Evolutionary conservation across 768 basidiomycete species (phyloP).

Genomic region (Tulasnella sp.): DNA sequence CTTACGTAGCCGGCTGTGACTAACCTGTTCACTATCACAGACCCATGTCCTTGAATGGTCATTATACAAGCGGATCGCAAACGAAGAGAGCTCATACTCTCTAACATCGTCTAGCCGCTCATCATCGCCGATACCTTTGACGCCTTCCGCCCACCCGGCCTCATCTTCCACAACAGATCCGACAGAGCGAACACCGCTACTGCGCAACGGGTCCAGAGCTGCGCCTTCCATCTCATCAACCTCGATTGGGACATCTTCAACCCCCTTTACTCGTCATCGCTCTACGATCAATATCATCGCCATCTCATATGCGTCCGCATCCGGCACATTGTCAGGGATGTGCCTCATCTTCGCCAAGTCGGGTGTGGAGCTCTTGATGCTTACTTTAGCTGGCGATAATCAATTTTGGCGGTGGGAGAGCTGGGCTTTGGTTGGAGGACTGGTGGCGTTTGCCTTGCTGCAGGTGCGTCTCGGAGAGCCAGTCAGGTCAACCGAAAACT

Average conservation of each 20-base stretch:
- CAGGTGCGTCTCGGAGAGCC: conserved; percentile 50
- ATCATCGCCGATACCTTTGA: conserved; percentile 29
- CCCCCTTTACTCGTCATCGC: conserved; percentile 37
- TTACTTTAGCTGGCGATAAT: conserved; percentile 74
- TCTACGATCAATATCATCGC: conserved; percentile 55
- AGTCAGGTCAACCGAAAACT: conserved; percentile 27
- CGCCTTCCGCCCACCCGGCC: conserved; percentile 28
- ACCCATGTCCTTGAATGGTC: conserved; percentile 75
- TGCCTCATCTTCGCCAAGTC: conserved; percentile 93
- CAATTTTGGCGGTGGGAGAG: conserved; percentile 85
- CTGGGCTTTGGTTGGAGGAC: conserved; percentile 75
- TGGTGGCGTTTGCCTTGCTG: conserved; percentile 73
- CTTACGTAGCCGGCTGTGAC: background rate
- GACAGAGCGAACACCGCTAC: conserved; percentile 43
- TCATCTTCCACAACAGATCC: conserved; percentile 18
- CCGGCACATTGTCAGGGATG: conserved; percentile 89
- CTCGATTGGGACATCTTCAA: conserved; percentile 24
- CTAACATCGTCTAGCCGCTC: background rate
- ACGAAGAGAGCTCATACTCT: conserved; percentile 10
- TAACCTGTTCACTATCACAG: conserved; percentile 47
- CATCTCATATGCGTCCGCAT: conserved; percentile 83
- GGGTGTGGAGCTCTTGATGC: conserved; percentile 82
- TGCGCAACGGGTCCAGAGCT: conserved; percentile 34
- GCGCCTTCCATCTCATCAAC: conserved; percentile 33
- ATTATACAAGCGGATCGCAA: conserved; percentile 43